Evolutionary conservation across 257 asterid species (phyloP), one percentile per base, ranked within the genome.

Genomic region (Agastache rugosa): DNA sequence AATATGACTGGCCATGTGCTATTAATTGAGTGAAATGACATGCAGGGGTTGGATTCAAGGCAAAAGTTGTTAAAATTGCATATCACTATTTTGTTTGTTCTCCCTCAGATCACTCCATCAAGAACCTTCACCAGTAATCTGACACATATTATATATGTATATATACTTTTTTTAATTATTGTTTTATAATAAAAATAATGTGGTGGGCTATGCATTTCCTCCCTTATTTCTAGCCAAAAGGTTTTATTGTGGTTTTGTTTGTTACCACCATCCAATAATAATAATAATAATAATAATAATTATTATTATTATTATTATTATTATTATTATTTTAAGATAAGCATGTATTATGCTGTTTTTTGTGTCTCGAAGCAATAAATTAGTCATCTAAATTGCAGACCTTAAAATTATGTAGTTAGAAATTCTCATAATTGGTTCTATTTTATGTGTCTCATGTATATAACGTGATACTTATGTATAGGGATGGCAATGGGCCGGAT

Each of bases 1-100:
- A 50, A 41, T 6, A 39, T 75, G 59, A 42, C 9, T 53, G 3
- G 73, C 73, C 78, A 75, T 75, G 78, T 75, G 73, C 29, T 25
- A 82, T 76, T 70, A 65, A 75, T 84, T 66, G 75, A 78, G 55
- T 75, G 85, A 82, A 72, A 75, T 72, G 91, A 81, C 83, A 53
- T 69, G 69, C 73, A 47, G 27, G 77, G 80, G 75, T 71, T 51
- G 82, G 84, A 50, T 74, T 62, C 85, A 78, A 75, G 67, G 68
- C 79, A 47, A 54, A 81, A 75, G 83, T 82, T 77, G 86, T 80
- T 77, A 79, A 75, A 71, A 81, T 84, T 84, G 82, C 88, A 70
- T 82, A 69, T 84, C 84, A 78, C 48, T 74, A 34, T 62, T 79
- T 78, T 79, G 83, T 72, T 78, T 79, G 77, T 77, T 83, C 51